phyloP scores from a whole-genome alignment of 2,329 filamentous ascomycete species.

The Fusarium longipes region DNA sequence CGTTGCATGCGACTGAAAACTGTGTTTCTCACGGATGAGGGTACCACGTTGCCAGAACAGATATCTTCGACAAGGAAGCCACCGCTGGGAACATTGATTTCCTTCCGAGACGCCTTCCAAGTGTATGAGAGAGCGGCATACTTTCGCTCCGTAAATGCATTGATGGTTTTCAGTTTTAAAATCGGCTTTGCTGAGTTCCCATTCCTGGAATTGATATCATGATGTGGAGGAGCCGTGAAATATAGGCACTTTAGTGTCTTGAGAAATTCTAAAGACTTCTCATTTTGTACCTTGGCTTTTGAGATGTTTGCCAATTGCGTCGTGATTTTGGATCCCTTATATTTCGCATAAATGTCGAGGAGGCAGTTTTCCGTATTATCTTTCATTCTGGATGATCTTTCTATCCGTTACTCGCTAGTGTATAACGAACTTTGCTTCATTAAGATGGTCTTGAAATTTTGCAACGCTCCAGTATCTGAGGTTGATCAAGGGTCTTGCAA shows the following conservation, averaged over 20 bases:
- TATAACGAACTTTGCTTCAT: no score
- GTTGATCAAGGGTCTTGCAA: no score
- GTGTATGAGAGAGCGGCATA: not conserved
- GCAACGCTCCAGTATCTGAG: no score
- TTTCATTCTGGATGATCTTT: no score
- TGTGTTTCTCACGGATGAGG: not conserved
- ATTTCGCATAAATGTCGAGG: not conserved
- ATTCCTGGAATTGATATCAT: rapidly evolving
- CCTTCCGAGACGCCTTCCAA: rapidly evolving
- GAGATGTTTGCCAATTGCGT: not conserved
- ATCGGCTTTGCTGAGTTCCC: rapidly evolving
- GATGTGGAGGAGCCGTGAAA: not conserved
- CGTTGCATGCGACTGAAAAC: not conserved
- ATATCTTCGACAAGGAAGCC: not conserved
- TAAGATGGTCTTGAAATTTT: no score
- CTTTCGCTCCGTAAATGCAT: rapidly evolving
- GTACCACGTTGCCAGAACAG: rapidly evolving
- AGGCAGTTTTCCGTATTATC: not conserved
- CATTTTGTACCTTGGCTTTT: rapidly evolving
- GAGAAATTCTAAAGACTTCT: not conserved
- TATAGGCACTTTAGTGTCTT: not conserved
- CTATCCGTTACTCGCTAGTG: no score
- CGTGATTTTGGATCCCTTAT: not conserved
- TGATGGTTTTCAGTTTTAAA: rapidly evolving
- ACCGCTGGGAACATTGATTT: rapidly evolving